Percentiles rank a stretch among this genome's conserved stretches.
Conservation (phyloP, 2,329 filamentous ascomycete genomes). For the Colletotrichum musicola region DNA sequence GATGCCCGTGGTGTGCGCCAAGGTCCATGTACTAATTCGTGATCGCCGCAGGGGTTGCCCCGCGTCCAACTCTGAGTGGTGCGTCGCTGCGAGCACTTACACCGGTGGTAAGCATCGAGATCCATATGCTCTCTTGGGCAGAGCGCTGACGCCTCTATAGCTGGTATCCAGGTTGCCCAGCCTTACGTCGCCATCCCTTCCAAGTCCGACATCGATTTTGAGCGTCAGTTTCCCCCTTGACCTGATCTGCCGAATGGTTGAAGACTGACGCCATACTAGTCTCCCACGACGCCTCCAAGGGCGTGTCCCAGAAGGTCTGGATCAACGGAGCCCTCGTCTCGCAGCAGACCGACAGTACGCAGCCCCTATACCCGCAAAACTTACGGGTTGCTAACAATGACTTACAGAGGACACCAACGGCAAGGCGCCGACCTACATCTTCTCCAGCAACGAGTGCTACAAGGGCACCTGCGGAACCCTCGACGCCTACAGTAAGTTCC, state of each 20-base stretch:
- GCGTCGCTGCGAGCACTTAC: slow-evolving; percentile 13
- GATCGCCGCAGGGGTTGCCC: not conserved
- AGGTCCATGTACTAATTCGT: not conserved
- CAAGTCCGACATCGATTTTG: slow-evolving; percentile 15
- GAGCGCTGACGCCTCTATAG: not conserved
- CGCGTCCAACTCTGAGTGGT: slow-evolving; percentile 12
- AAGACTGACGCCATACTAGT: not conserved
- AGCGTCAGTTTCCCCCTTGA: not conserved
- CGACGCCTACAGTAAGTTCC: not conserved
- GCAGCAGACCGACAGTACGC: slow-evolving; percentile 10
- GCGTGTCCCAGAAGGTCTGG: slow-evolving; percentile 10
- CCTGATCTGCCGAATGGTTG: fast-evolving
- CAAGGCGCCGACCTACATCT: slow-evolving; percentile 16
- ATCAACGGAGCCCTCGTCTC: slow-evolving; percentile 13
- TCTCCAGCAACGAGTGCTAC: slow-evolving; percentile 25
- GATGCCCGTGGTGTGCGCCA: fast-evolving
- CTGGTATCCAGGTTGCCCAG: slow-evolving; percentile 9
- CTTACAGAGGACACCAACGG: slow-evolving; percentile 6
- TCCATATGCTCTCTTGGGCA: not conserved
- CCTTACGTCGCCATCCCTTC: not conserved
- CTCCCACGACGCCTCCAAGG: slow-evolving; percentile 15
- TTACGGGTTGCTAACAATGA: not conserved
- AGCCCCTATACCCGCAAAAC: not conserved
- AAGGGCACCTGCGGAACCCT: slow-evolving; percentile 12
- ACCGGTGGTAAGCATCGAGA: not conserved